Base-by-base conservation (phyloP, 345 rosid species). In the Isatis tinctoria region DNA sequence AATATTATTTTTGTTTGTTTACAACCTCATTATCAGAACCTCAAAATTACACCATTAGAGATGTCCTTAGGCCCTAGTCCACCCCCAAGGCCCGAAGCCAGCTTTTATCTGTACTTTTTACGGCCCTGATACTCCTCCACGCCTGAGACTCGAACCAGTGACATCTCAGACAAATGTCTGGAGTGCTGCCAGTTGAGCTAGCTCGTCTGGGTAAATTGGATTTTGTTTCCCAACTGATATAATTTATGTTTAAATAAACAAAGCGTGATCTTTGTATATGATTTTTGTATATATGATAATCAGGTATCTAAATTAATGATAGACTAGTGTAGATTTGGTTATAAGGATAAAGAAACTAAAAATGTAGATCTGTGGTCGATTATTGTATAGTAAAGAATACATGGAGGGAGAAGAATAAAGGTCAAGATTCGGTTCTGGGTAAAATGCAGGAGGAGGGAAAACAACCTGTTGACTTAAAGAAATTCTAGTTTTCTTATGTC, bases 391-490 rank as follows among this genome's bases (percentile, higher is more conserved):
- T 39, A 35, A 72, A 48, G 37, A 60, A 48, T 60, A 47, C 5
- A 26, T 24, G 2, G 47, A 48, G 39, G 35, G 63, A 26, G 66
- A 67, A 67, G 60, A 67, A 59, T 11, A 75, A 49, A 49, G 70
- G 74, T 62, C 58, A 76, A 69, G 79, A 62, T 76, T 69, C 74
- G 57, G 57, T 41, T 69, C 41, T 43, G 63, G n/a, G 61, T 41
- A 26, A 47, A 18, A 32, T 16, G 63, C 18, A 60, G 35, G 67
- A 74, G 73, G 73, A 30, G 12, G 47, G 60, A 54, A 69, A 36
- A 71, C 65, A 82, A 69, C 58, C 54, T 72, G 82, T 82, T 84
- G 87, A 80, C 83, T 64, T 64, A 13, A 13, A 56, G 35, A 75
- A 60, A 61, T 39, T 39, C 10, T 24, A 61, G 69, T 26, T 64